phyloP scores from a whole-genome alignment of 805 yeast genomes.

The Vanderwaltozyma yarrowii region DNA sequence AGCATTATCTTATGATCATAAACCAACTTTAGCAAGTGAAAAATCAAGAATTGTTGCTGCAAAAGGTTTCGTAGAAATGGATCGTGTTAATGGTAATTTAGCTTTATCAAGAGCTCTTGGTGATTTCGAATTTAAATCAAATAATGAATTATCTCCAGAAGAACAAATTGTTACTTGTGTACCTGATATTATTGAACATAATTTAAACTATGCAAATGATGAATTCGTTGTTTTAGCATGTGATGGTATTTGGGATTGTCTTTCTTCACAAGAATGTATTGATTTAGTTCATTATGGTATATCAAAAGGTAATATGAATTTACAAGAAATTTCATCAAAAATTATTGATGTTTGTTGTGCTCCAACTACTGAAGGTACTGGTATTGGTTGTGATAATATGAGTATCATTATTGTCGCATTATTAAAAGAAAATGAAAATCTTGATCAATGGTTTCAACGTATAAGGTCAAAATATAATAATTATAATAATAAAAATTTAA shows the following conservation, averaged over 20 bases:
- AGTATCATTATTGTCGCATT: conserved; percentile 84
- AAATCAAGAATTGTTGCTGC: conserved; percentile 86
- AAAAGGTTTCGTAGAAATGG: conserved; percentile 97
- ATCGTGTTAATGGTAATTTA: conserved; percentile 93
- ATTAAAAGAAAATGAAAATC: conserved; percentile 39
- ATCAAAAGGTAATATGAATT: conserved; percentile 48
- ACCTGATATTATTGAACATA: conserved; percentile 84
- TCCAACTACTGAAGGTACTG: conserved; percentile 85
- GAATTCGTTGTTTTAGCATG: conserved; percentile 92
- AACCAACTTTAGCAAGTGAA: conserved; percentile 92
- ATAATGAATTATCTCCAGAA: conserved; percentile 77
- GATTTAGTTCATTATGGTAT: conserved; percentile 90
- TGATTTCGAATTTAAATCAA: conserved; percentile 70
- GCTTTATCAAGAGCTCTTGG: conserved; percentile 88
- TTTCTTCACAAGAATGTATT: conserved; percentile 85
- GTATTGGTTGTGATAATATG: conserved; percentile 98
- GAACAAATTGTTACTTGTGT: conserved; percentile 93
- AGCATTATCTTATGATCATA: conserved; percentile 77
- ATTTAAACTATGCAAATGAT: conserved; percentile 53
- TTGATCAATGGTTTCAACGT: conserved; percentile 53
- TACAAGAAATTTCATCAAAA: conserved; percentile 72
- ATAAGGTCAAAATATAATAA: conserved; percentile 42
- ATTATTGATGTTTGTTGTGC: conserved; percentile 94
- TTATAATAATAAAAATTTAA: conserved; percentile 9
- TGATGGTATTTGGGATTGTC: conserved; percentile 99